Percentiles rank a stretch among this genome's conserved stretches.
Evolutionary conservation across 306 rosid genomes (phyloP).

Genomic region (Psophocarpus tetragonolobus): DNA sequence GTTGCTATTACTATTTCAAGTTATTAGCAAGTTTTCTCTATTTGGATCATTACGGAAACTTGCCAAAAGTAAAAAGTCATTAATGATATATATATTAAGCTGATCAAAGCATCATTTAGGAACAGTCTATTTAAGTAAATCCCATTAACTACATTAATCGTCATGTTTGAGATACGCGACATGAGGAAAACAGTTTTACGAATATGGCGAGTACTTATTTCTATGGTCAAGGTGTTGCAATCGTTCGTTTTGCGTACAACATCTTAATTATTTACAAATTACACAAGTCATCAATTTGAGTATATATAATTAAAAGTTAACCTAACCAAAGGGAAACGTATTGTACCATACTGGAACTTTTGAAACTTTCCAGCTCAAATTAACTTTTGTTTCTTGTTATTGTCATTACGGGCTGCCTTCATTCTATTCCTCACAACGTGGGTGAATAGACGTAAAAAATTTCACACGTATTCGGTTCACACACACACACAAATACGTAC

Average conservation of each 20-base stretch:
- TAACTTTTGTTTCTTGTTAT: neutral
- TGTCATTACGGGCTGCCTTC: neutral
- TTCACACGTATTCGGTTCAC: neutral
- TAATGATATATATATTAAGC: neutral
- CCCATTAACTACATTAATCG: neutral
- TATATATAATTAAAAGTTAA: neutral
- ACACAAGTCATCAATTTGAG: neutral
- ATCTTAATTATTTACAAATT: neutral
- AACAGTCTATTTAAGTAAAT: neutral
- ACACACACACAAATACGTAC: neutral
- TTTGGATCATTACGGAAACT: neutral
- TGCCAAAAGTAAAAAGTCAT: neutral
- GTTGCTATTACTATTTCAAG: neutral
- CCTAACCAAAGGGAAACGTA: neutral
- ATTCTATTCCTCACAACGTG: neutral
- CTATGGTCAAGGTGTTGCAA: neutral
- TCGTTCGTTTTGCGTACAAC: neutral
- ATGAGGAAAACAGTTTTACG: neutral
- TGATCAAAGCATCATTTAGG: neutral
- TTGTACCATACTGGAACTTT: neutral
- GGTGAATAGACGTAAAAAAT: neutral
- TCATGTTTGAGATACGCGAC: neutral
- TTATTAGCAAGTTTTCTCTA: neutral
- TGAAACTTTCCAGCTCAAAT: neutral
- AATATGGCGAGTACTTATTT: neutral